Base-by-base conservation (phyloP, 768 basidiomycete genomes). In the Rhodocollybia butyracea region DNA sequence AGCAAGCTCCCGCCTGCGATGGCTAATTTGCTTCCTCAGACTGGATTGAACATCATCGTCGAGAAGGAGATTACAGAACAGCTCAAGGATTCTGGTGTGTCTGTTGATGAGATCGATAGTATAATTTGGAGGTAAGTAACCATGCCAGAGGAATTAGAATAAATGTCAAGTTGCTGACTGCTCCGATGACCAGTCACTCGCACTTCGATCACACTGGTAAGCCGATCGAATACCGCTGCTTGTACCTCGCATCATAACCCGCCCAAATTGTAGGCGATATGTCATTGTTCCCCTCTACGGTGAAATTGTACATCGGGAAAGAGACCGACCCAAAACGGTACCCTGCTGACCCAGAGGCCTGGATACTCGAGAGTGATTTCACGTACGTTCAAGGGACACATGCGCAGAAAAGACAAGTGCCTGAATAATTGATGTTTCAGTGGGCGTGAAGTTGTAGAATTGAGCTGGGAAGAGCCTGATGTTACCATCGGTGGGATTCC, bases 191-290 rank as follows among this genome's bases (percentile, higher is more conserved):
- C 29, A 61, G 64, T 32, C 63, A 66, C 36, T 24, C 52, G 2
- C 60, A 66, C 51, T 54, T 61, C 22, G 63, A 64, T 48, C 64
- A 64, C 41, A 58, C 40, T 19, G 62, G 59, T 58, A 30, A 56
- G 57, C 54, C 17, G 17, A 1, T n/a, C n/a, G 17, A 13, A 22
- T 38, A 15, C 24, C 10, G 22, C 11, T 6, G 1, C 3, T 22
- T 19, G 10, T 21, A 22, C 13, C 29, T 15, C 13, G 11, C 1
- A 10, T 27, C 15, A 31, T 2, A 41, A 11, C 31, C 6, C 5
- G 13, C 11, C 1, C 15, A 8, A 0, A 26, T 21, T 39, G 7
- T 22, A 62, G 64, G 64, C 26, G 64, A 66, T 26, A 55, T 63
- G 59, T 63, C 57, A 19, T 51, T 57, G 15, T 64, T 59, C 12